Evolutionary conservation across 257 asterid species (phyloP).

Genomic region (Solanum microdontum): DNA sequence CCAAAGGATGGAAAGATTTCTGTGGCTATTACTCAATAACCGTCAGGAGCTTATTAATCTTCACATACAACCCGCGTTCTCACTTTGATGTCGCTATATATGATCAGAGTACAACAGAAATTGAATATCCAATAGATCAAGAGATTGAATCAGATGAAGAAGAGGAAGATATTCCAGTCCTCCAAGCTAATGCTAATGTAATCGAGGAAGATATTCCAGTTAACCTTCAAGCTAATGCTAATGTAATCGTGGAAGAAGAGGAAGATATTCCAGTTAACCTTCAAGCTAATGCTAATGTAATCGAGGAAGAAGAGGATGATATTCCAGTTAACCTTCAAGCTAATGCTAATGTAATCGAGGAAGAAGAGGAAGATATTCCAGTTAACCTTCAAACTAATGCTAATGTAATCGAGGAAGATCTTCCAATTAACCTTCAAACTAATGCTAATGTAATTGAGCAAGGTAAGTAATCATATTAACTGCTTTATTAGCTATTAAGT

Average conservation of each 20-base stretch:
- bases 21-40: background rate
- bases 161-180: too few relatives aligned
- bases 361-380: too few relatives aligned
- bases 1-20: constrained; percentile 13
- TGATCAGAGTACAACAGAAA: background rate
- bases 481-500: background rate
- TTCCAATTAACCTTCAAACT: background rate
- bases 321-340: background rate
- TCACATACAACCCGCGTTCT: background rate
- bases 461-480: background rate
- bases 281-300: background rate
- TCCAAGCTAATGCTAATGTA: too few relatives aligned
- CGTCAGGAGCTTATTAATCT: background rate
- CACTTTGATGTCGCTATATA: background rate
- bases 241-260: too few relatives aligned
- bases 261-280: too few relatives aligned
- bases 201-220: too few relatives aligned
- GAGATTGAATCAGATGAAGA: background rate
- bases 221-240: too few relatives aligned
- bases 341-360: too few relatives aligned
- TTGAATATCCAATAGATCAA: background rate
- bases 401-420: too few relatives aligned
- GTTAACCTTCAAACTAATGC: too few relatives aligned
- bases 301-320: background rate
- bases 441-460: background rate